Base-by-base conservation (phyloP, 257 asterid species). In the Salvia hispanica region DNA sequence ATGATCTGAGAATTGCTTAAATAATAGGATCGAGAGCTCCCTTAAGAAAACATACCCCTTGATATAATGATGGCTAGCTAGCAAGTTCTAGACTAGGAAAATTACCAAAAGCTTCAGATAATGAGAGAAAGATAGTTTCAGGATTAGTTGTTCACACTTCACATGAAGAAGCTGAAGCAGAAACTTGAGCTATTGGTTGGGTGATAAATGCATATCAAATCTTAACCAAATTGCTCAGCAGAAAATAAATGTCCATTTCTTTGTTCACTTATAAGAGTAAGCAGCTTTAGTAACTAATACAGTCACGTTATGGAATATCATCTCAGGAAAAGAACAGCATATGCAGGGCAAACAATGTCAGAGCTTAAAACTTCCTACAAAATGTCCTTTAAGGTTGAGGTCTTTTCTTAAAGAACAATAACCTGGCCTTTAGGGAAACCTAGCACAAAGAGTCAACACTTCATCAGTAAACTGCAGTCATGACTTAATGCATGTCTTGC, bases 31-130 rank as follows among this genome's bases (percentile, higher is more conserved):
- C 50, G 31, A 46, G 56, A 40, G 37, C 10, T 61, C 56, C 55
- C 55, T 28, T 21, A 9, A 11, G 15, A 13, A 28, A 36, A 39
- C 12, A 42, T 39, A 48, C 34, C 50, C 13, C 62, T 16, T 31
- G 34, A 70, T 13, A 37, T 48, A 46, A 55, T 31, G 65, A 28
- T 56, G 47, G 9, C 16, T 42, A 42, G 18, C 18, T 14, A 25
- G n/a, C 42, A 54, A 40, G n/a, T 66, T 66, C 63, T 8, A 39
- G 28, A 53, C 52, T 37, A 40, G 72, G 48, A 55, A 3, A 42
- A 58, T 36, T 14, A 37, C 33, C 33, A 7, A 34, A 5, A 67
- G 28, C 45, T 54, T 42, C 4, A 16, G 11, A 53, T 25, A 53
- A 12, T 3, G 36, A 39, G 52, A 60, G 36, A 40, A 16, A 39